A percentile compares a stretch with the other conserved stretches of the same genome.
These are phyloP conservation scores for Gracilaria gracilis DNA, from an alignment of 23 red algal genomes.

Conservation along the genomic window DNA sequence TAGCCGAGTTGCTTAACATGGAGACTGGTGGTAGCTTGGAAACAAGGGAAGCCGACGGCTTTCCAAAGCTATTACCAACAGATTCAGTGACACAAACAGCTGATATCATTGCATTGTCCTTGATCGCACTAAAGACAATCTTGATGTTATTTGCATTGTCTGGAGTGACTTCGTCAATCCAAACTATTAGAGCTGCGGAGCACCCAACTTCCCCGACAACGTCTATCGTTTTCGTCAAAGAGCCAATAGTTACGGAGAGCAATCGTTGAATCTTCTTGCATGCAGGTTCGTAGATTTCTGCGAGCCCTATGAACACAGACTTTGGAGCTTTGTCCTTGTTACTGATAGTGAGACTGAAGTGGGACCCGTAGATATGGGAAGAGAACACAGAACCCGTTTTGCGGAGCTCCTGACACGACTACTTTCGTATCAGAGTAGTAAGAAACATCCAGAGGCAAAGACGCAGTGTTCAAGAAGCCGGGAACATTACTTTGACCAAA, in stretches of 20 bases:
- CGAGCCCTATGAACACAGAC: slow-evolving; percentile 47
- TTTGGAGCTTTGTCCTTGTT: neutral
- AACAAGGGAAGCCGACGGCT: neutral
- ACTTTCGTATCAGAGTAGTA: slow-evolving; percentile 25
- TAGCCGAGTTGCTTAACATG: slow-evolving; percentile 5
- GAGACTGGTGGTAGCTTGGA: neutral
- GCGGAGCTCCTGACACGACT: neutral
- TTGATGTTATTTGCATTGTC: neutral
- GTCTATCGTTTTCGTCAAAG: slow-evolving; percentile 40
- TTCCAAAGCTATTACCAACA: neutral
- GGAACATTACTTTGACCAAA: slow-evolving; percentile 31
- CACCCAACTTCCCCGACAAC: slow-evolving; percentile 53
- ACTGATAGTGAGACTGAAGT: slow-evolving; percentile 21
- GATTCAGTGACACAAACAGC: slow-evolving; percentile 32
- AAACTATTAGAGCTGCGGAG: slow-evolving; percentile 27
- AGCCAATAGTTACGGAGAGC: slow-evolving; percentile 23
- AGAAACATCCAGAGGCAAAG: neutral
- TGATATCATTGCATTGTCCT: slow-evolving; percentile 42
- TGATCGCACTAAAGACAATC: slow-evolving; percentile 1
- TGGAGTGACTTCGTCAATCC: slow-evolving; percentile 56
- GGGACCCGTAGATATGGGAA: slow-evolving; percentile 40
- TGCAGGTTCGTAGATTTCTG: slow-evolving; percentile 42
- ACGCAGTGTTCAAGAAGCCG: slow-evolving; percentile 27
- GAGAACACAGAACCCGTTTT: slow-evolving; percentile 28
- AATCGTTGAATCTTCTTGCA: slow-evolving; percentile 28